Percentiles rank a stretch among this genome's conserved stretches.
These are phyloP conservation scores for Aureobasidium zeae DNA, from an alignment of 2,329 filamentous ascomycete species.

Conservation along the genomic window DNA sequence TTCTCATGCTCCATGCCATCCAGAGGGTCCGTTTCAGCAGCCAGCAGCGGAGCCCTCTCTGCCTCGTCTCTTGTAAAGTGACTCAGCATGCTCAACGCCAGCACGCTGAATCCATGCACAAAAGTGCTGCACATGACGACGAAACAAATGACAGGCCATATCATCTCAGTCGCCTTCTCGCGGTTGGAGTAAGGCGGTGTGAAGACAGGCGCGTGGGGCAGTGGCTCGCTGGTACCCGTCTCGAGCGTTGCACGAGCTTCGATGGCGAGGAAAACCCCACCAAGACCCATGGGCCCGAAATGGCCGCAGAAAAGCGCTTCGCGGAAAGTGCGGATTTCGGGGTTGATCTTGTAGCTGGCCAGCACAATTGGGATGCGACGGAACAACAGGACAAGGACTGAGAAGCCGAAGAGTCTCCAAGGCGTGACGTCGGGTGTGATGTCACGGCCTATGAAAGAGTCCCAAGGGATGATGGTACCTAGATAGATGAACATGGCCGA, in stretches of 20 bases:
- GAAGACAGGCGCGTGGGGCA: conserved; percentile 35
- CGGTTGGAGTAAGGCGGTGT: conserved; percentile 26
- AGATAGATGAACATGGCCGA: conserved; percentile 49
- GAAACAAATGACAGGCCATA: conserved; percentile 49
- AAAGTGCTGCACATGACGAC: conserved; percentile 46
- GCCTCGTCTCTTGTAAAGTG: conserved; percentile 40
- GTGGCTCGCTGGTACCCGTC: conserved; percentile 37
- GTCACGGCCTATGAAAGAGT: conserved; percentile 31
- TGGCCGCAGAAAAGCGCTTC: conserved; percentile 49
- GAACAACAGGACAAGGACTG: conserved; percentile 43
- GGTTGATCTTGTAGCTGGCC: conserved; percentile 39
- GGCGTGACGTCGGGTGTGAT: conserved; percentile 35
- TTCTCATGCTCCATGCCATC: conserved; percentile 41
- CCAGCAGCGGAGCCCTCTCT: conserved; percentile 42
- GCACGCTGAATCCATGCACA: conserved; percentile 45
- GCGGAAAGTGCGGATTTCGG: conserved; percentile 40
- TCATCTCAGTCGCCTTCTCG: conserved; percentile 34
- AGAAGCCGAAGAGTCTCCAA: conserved; percentile 36
- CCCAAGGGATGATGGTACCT: conserved; percentile 46
- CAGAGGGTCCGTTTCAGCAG: conserved; percentile 42
- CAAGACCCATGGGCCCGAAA: conserved; percentile 50
- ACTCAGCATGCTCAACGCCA: conserved; percentile 40
- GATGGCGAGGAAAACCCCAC: conserved; percentile 48
- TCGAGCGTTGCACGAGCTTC: conserved; percentile 46
- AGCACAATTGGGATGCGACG: conserved; percentile 45